A percentile compares a stretch with the other conserved stretches of the same genome.
Conservation (phyloP, 2,329 filamentous ascomycete species). For the Penicillium frequentans region DNA sequence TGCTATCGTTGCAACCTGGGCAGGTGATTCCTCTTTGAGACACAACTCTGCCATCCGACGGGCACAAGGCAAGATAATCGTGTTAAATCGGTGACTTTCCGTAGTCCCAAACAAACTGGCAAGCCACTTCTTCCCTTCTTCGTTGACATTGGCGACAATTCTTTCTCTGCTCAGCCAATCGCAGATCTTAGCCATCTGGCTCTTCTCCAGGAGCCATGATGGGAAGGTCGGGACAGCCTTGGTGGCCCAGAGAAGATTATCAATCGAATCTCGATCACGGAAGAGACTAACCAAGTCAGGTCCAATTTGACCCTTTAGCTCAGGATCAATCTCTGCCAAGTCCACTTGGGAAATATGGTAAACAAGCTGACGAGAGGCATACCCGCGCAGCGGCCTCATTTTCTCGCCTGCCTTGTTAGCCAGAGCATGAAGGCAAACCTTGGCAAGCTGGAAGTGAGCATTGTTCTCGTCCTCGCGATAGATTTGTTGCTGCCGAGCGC, state of each 20-base stretch:
- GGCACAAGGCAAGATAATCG: background rate
- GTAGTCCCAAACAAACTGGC: background rate
- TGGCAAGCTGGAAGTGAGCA: conserved; percentile 16
- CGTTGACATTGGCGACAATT: background rate
- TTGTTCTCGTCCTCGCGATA: conserved; percentile 24
- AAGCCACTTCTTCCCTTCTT: background rate
- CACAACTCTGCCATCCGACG: background rate
- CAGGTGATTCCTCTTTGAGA: background rate
- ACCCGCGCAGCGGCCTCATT: background rate
- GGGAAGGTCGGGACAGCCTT: background rate
- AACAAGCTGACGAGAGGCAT: background rate
- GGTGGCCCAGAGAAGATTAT: conserved; percentile 1
- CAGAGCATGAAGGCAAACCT: conserved; percentile 16
- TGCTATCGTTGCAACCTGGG: background rate
- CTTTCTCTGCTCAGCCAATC: conserved; percentile 8
- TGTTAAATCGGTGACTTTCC: background rate
- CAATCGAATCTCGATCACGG: background rate
- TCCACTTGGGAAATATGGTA: background rate
- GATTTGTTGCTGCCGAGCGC: conserved; percentile 9
- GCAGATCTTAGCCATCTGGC: conserved; percentile 4
- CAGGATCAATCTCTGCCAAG: conserved; percentile 3
- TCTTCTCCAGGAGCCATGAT: background rate
- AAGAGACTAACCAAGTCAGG: background rate
- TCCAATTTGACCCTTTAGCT: conserved; percentile 1
- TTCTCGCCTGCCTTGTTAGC: conserved; percentile 4